phyloP scores from a whole-genome alignment of 176 grass and related monocot genomes.

The Chrysopogon serrulatus region DNA sequence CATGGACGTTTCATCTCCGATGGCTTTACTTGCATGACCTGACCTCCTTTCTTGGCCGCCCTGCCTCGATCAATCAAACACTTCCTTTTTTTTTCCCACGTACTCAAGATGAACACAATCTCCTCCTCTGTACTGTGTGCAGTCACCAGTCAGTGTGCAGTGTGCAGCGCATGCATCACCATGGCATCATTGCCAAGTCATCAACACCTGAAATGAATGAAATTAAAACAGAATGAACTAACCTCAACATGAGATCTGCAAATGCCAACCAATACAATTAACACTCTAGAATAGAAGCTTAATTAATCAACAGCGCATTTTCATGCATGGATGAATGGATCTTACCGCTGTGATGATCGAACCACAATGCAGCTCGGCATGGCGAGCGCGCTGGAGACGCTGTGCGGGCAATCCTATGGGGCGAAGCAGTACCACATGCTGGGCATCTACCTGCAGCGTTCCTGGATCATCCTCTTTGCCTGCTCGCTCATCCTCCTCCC shows the following conservation, averaged over 20 bases:
- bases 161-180: not conserved
- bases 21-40: too few species aligned
- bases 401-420: conserved; percentile 68
- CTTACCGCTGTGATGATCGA: not conserved
- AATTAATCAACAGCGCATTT: not conserved
- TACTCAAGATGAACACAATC: not conserved
- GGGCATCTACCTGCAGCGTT: conserved; percentile 69
- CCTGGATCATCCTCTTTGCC: conserved; percentile 58
- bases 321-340: too few species aligned
- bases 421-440: conserved; percentile 71
- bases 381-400: conserved; percentile 72
- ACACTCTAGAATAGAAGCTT: not conserved
- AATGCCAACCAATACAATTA: not conserved
- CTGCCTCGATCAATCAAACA: too few species aligned
- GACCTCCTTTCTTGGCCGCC: not conserved
- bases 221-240: not conserved
- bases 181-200: not conserved
- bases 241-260: not conserved
- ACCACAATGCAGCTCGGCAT: conserved; percentile 50
- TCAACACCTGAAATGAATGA: too few species aligned
- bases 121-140: too few species aligned
- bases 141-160: too few species aligned
- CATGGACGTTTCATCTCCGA: not conserved
- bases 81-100: not conserved
- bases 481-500: conserved; percentile 30